These are phyloP conservation scores for Cryptosporidium sp. DNA, from an alignment of 169 alveolate genomes.

Conservation along the genomic window DNA sequence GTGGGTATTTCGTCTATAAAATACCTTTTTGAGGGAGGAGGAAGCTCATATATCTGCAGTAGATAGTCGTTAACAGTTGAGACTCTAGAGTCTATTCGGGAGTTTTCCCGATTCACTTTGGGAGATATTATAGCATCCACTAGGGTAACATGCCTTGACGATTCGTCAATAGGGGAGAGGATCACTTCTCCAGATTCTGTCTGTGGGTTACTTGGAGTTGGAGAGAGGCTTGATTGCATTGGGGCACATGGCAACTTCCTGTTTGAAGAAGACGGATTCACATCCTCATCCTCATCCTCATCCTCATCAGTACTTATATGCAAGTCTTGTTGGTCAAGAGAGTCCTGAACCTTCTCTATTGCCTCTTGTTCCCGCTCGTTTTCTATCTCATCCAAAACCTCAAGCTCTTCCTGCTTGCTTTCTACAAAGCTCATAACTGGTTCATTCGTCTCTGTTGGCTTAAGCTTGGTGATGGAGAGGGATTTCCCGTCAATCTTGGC, in stretches of 20 bases:
- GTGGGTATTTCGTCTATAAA: conserved; percentile 32
- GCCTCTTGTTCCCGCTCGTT: conserved; percentile 5
- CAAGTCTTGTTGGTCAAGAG: background rate
- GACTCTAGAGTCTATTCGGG: background rate
- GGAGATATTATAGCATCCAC: conserved; percentile 30
- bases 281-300: background rate
- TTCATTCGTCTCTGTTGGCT: background rate
- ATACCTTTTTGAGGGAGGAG: conserved; percentile 35
- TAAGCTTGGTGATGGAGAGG: background rate
- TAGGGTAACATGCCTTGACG: background rate
- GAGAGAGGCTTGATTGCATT: background rate
- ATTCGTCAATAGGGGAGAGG: conserved; percentile 48
- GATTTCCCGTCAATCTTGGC: background rate
- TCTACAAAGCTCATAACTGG: background rate
- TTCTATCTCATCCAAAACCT: conserved; percentile 26
- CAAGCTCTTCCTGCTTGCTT: conserved; percentile 24
- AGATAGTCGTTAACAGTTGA: conserved; percentile 7
- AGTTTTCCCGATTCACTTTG: background rate
- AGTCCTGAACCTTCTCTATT: conserved; percentile 1
- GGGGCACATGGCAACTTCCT: background rate
- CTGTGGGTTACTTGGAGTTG: background rate
- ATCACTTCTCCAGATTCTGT: background rate
- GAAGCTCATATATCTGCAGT: conserved; percentile 24
- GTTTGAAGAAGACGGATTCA: background rate
- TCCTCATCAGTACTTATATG: background rate